Evolutionary conservation across 352 stramenopile genomes (phyloP), one percentile per base, ranked within the genome.

Genomic region (Globisporangium parvum): DNA sequence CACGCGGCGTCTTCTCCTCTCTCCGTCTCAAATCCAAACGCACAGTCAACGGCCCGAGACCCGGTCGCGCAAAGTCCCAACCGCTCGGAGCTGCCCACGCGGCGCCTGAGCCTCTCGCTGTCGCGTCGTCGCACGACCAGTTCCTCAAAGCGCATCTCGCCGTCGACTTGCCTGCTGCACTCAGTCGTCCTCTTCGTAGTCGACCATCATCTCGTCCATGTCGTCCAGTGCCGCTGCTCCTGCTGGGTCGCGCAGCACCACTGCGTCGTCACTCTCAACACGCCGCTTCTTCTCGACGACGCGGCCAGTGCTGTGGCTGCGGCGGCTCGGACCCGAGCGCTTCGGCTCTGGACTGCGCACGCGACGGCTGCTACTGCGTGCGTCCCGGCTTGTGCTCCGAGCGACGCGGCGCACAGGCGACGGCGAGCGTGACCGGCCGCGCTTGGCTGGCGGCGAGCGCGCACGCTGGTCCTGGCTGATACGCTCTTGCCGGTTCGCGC

Each of bases 101-200:
- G n/a, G n/a, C n/a, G n/a, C n/a, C n/a, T n/a, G 42, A 20, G 65
- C 41, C 12, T 42, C 18, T 48, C 49, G 35, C 39, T 53, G 52
- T 40, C 33, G 20, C 39, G 21, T 21, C n/a, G 24, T 12, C n/a
- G 40, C 6, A n/a, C n/a, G n/a, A n/a, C n/a, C n/a, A n/a, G n/a
- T n/a, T n/a, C n/a, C n/a, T n/a, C n/a, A 42, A 18, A 14, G 37
- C 15, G 12, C 12, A 9, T 55, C 23, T 60, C 33, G 47, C 23
- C 10, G 21, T 47, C 40, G 31, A n/a, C n/a, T n/a, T n/a, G n/a
- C n/a, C n/a, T n/a, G n/a, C n/a, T 39, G 47, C 66, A 68, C 77
- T 55, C 83, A 73, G 47, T 90, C 80, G 56, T 91, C 79, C 71
- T 91, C 80, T 59, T 91, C 81, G 54, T 89, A 91, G 67, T 91